Conservation (phyloP, 1,284 basidiomycete species). For the Fomitopsis betulina region DNA sequence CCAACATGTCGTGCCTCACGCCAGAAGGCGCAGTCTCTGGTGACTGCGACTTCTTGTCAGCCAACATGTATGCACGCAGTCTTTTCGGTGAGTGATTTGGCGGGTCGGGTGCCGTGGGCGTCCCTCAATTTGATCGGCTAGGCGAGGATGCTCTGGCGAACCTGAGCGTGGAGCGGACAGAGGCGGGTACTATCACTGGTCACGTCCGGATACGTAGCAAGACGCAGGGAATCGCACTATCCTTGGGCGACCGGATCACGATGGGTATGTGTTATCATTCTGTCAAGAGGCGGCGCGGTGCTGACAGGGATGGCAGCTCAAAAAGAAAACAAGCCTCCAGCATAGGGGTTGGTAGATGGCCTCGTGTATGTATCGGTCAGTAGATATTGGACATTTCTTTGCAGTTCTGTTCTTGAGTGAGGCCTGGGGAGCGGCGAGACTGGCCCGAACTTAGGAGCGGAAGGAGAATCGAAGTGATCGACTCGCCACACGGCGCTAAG, state of each 20-base stretch:
- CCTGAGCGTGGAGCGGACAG: slow-evolving; percentile 88
- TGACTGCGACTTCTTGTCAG: slow-evolving; percentile 91
- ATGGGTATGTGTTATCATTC: slow-evolving; percentile 54
- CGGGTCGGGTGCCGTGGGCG: not conserved
- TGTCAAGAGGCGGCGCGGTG: not conserved
- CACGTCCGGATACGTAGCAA: slow-evolving; percentile 93
- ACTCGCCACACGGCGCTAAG: slow-evolving; percentile 2
- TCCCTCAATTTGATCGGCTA: slow-evolving; percentile 22
- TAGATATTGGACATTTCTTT: slow-evolving; percentile 5
- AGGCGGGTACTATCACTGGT: slow-evolving; percentile 77
- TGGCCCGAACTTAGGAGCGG: not conserved
- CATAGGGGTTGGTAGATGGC: slow-evolving; percentile 22
- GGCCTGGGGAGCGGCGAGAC: not conserved
- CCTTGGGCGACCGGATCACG: slow-evolving; percentile 90
- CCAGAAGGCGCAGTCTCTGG: slow-evolving; percentile 89
- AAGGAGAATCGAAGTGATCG: not conserved
- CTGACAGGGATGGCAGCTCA: slow-evolving; percentile 38
- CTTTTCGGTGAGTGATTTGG: slow-evolving; percentile 65
- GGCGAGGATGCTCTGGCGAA: slow-evolving; percentile 98
- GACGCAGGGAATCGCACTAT: slow-evolving; percentile 93
- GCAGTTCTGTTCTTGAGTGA: not conserved
- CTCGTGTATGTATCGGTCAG: slow-evolving; percentile 12
- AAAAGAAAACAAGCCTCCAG: slow-evolving; percentile 57
- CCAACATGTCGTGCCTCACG: slow-evolving; percentile 96
- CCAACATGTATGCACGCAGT: slow-evolving; percentile 90